Conservation (phyloP, 345 rosid species). For the Melastoma malabathricum region DNA sequence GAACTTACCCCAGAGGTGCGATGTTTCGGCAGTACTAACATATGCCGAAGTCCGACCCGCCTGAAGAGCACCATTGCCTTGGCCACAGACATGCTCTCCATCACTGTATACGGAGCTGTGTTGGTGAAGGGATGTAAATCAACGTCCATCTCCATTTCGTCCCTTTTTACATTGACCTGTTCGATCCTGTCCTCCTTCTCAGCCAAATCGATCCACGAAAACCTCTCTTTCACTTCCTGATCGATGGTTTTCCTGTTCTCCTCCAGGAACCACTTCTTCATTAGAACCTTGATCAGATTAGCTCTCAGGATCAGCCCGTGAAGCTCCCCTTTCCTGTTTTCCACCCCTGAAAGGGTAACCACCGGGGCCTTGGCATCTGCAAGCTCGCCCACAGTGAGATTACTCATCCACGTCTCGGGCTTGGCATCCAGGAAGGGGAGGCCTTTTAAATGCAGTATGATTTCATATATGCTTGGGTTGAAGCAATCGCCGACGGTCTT, state of each 20-base stretch:
- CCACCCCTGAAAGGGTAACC: conserved; percentile 57
- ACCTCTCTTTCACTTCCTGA: conserved; percentile 70
- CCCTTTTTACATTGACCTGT: conserved; percentile 45
- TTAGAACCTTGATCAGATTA: conserved; percentile 49
- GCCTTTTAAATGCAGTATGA: conserved; percentile 72
- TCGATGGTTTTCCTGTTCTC: conserved; percentile 75
- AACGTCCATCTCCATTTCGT: conserved; percentile 80
- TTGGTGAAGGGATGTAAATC: conserved; percentile 88
- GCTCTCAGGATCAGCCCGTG: conserved; percentile 81
- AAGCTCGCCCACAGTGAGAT: conserved; percentile 70
- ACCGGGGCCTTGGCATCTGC: conserved; percentile 62
- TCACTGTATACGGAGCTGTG: conserved; percentile 75
- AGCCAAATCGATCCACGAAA: conserved; percentile 66
- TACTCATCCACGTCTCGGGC: conserved; percentile 97
- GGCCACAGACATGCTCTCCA: conserved; percentile 86
- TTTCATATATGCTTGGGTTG: conserved; percentile 79
- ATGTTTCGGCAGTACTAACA: conserved; percentile 64
- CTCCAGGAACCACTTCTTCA: conserved; percentile 69
- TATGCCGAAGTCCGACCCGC: conserved; percentile 65
- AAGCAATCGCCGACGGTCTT: conserved; percentile 82
- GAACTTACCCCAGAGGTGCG: conserved; percentile 60
- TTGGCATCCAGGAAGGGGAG: conserved; percentile 87
- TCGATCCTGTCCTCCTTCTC: conserved; percentile 59
- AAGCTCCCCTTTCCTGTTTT: conserved; percentile 43
- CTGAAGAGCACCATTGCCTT: conserved; percentile 81